phyloP scores from a whole-genome alignment of 2,329 filamentous ascomycete genomes.

The Aspergillus sp. region DNA sequence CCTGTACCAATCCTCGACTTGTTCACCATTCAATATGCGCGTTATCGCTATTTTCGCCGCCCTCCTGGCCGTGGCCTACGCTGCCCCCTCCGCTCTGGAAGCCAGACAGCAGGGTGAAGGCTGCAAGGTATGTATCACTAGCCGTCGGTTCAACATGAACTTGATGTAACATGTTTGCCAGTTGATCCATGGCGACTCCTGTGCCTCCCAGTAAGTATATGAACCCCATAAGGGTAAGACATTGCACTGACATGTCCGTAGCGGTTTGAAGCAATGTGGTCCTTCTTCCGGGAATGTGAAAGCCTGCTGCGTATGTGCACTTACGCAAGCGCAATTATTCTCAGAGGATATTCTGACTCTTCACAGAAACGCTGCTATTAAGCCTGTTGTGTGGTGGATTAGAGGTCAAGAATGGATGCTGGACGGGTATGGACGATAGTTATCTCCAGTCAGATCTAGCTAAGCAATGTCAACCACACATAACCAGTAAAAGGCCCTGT shows the following conservation, averaged over 20 bases:
- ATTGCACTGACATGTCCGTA: conserved; percentile 3
- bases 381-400: not conserved
- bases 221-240: not conserved
- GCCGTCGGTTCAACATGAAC: not conserved
- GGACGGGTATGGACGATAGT: not conserved
- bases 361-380: conserved; percentile 1
- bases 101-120: conserved; percentile 11
- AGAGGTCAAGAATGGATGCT: not conserved
- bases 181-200: conserved; percentile 7
- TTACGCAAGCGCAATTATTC: not conserved
- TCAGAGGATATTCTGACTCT: not conserved
- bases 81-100: conserved; percentile 8
- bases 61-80: conserved; percentile 8
- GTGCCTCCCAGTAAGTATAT: conserved; percentile 3
- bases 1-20: not conserved
- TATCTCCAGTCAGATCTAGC: not conserved
- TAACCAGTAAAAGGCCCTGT: too few species aligned
- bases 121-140: conserved; percentile 2
- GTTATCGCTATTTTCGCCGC: conserved; percentile 5
- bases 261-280: conserved; percentile 7
- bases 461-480: too few species aligned
- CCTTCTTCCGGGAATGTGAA: conserved; percentile 3
- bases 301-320: conserved; percentile 9
- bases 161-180: not conserved
- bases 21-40: conserved; percentile 5